These are phyloP conservation scores for Psilocybe subaeruginosa DNA, from an alignment of 768 basidiomycete species.

Conservation along the genomic window DNA sequence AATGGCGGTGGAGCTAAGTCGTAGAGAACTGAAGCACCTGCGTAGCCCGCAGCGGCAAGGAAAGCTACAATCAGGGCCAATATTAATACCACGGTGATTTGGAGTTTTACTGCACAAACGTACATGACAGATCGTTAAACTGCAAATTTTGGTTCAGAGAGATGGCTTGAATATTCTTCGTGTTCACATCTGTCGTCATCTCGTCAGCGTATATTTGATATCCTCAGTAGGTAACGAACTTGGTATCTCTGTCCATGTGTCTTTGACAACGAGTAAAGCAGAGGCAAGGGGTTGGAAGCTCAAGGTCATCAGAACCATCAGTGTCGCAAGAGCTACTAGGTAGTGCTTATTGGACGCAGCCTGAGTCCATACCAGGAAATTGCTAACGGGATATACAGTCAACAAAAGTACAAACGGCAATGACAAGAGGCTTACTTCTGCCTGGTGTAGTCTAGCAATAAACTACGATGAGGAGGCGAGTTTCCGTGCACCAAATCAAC, in stretches of 20 bases:
- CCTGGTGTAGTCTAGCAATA: constrained; percentile 58
- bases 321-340: constrained; percentile 49
- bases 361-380: constrained; percentile 48
- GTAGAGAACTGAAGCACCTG: constrained; percentile 52
- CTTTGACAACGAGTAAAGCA: constrained; percentile 49
- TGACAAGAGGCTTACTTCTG: constrained; percentile 38
- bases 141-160: constrained; percentile 48
- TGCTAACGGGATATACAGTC: constrained; percentile 30
- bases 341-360: constrained; percentile 52
- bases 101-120: constrained; percentile 16
- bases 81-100: not conserved
- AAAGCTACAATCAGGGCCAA: constrained; percentile 38
- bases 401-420: not conserved
- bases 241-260: constrained; percentile 46
- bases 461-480: constrained; percentile 52
- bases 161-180: constrained; percentile 39
- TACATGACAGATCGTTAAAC: constrained; percentile 52
- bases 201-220: not conserved
- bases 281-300: constrained; percentile 56
- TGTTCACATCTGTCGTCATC: constrained; percentile 32
- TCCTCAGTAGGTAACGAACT: constrained; percentile 27
- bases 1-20: constrained; percentile 49
- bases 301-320: constrained; percentile 51
- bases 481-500: constrained; percentile 60
- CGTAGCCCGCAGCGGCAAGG: constrained; percentile 56